Percentiles rank a stretch among this genome's conserved stretches.
phyloP scores from a whole-genome alignment of 2,329 filamentous ascomycete genomes.

The Volutella citrinella region DNA sequence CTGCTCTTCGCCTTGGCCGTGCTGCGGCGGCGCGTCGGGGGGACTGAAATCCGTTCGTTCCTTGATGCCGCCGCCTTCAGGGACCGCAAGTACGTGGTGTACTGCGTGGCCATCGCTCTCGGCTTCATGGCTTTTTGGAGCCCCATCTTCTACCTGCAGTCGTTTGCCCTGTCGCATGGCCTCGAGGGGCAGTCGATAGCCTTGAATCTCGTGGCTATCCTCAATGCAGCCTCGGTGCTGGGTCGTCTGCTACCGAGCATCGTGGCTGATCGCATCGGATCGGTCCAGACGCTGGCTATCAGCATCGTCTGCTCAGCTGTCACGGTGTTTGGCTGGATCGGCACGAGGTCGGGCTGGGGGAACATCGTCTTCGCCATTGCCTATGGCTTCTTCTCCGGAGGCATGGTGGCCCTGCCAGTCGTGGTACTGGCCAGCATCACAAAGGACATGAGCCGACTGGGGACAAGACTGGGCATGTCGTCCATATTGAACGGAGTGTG shows the following conservation, averaged over 20 bases:
- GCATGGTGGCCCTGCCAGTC: slow-evolving; percentile 41
- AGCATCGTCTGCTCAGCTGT: slow-evolving; percentile 33
- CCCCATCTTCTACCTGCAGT: slow-evolving; percentile 43
- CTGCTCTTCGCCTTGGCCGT: slow-evolving; percentile 23
- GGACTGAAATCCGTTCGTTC: not conserved
- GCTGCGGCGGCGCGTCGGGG: slow-evolving; percentile 1
- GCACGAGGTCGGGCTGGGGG: slow-evolving; percentile 32
- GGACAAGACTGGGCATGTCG: slow-evolving; percentile 44
- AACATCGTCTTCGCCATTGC: slow-evolving; percentile 41
- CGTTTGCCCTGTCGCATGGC: slow-evolving; percentile 35
- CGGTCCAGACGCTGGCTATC: slow-evolving; percentile 39
- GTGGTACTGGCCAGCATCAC: slow-evolving; percentile 43
- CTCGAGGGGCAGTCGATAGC: slow-evolving; percentile 13
- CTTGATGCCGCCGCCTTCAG: slow-evolving; percentile 6
- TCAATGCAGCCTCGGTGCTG: slow-evolving; percentile 49
- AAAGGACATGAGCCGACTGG: slow-evolving; percentile 35
- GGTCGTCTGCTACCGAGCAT: slow-evolving; percentile 47
- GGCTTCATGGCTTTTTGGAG: slow-evolving; percentile 23
- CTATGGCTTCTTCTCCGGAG: slow-evolving; percentile 47
- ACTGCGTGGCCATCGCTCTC: slow-evolving; percentile 7
- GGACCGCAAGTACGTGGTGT: slow-evolving; percentile 2
- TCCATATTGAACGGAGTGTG: slow-evolving; percentile 34
- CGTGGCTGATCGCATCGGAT: slow-evolving; percentile 39
- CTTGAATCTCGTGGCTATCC: slow-evolving; percentile 46
- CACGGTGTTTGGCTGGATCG: slow-evolving; percentile 40